A percentile compares a stretch with the other conserved stretches of the same genome.
Evolutionary conservation across 306 rosid genomes (phyloP).

Genomic region (Elaeagnus macrophylla): DNA sequence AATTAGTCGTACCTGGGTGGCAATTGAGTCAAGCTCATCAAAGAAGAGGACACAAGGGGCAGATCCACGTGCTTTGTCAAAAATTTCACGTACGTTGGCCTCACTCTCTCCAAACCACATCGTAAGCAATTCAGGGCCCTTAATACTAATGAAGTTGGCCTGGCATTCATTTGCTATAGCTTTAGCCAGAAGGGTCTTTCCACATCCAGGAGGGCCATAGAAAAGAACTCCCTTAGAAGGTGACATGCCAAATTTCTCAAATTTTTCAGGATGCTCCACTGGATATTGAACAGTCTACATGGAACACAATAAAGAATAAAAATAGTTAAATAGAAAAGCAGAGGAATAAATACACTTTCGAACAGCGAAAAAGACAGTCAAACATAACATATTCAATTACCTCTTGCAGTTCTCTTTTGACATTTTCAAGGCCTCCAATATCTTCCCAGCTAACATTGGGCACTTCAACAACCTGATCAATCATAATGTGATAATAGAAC

Average conservation of each 20-base stretch:
- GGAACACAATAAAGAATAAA: conserved; percentile 4
- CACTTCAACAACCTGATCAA: conserved; percentile 53
- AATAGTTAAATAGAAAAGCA: not conserved
- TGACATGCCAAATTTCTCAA: conserved; percentile 73
- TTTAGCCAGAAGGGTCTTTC: conserved; percentile 58
- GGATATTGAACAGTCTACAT: conserved; percentile 61
- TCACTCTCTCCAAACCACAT: conserved; percentile 81
- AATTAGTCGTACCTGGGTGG: conserved; percentile 40
- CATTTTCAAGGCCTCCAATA: conserved; percentile 55
- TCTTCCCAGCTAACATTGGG: conserved; percentile 66
- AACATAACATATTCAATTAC: conserved; percentile 12
- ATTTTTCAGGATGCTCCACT: conserved; percentile 76
- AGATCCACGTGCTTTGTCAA: conserved; percentile 62
- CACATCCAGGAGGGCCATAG: conserved; percentile 69
- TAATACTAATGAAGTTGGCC: conserved; percentile 60
- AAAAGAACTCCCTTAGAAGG: conserved; percentile 72
- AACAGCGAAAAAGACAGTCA: conserved; percentile 1
- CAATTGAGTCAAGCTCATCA: conserved; percentile 67
- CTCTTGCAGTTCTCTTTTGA: conserved; percentile 69
- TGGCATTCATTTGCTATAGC: conserved; percentile 69
- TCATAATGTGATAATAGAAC: no score
- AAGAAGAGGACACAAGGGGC: conserved; percentile 78
- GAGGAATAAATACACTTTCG: not conserved
- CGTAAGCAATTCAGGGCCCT: conserved; percentile 64
- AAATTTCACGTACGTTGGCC: conserved; percentile 64